A percentile compares a stretch with the other conserved stretches of the same genome.
These are phyloP conservation scores for Mycocentrospora acerina DNA, from an alignment of 2,329 filamentous ascomycete genomes.

Conservation along the genomic window DNA sequence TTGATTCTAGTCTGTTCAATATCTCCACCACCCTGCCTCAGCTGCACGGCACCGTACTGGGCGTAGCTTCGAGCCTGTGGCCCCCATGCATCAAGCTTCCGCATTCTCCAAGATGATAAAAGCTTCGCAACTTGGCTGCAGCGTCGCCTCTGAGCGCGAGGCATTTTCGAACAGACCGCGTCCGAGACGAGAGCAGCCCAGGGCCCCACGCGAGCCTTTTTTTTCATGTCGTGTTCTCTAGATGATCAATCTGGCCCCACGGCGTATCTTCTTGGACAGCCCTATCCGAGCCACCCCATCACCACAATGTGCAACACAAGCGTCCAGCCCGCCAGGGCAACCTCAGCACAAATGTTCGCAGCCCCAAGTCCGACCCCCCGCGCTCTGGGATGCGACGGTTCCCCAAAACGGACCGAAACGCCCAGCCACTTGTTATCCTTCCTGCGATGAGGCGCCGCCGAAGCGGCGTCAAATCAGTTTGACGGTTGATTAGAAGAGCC, in stretches of 20 bases:
- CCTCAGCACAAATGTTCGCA: conserved; percentile 3
- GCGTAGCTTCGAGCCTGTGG: conserved; percentile 3
- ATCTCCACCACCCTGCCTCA: background rate
- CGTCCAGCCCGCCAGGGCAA: background rate
- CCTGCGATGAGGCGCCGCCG: background rate
- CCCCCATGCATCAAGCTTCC: conserved; percentile 21
- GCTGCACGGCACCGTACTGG: conserved; percentile 1
- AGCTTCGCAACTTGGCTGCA: conserved; percentile 15
- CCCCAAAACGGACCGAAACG: conserved; percentile 5
- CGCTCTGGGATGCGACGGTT: conserved; percentile 13
- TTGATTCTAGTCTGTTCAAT: conserved; percentile 6
- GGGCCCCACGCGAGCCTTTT: conserved; percentile 7
- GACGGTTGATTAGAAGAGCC: conserved; percentile 7
- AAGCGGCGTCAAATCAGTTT: background rate
- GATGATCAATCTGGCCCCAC: conserved; percentile 5
- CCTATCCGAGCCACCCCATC: too few relatives aligned
- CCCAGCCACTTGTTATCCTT: background rate
- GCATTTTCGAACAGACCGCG: conserved; percentile 8
- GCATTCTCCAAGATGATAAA: conserved; percentile 15
- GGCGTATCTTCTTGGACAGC: conserved; percentile 5
- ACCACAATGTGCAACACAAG: too few relatives aligned
- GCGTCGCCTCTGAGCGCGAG: conserved; percentile 3
- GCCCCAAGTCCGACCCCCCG: conserved; percentile 9
- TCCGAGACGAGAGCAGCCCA: background rate
- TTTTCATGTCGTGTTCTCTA: conserved; percentile 9